Evolutionary conservation across 2,329 filamentous ascomycete species (phyloP).

Genomic region (Penicillium psychrosexuale): DNA sequence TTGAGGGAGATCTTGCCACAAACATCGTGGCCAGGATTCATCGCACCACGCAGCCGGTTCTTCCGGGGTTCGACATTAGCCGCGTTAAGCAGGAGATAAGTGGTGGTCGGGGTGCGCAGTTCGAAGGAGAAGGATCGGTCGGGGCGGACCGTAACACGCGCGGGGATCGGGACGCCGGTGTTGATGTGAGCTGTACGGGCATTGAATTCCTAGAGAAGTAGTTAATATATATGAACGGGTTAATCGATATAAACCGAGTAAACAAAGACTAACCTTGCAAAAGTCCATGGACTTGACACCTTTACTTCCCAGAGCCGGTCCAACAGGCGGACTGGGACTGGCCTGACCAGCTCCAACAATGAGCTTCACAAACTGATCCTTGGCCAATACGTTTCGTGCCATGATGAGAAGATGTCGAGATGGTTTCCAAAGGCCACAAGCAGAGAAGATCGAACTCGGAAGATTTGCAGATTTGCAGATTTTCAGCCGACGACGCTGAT

Average conservation of each 20-base stretch:
- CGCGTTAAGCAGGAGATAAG: conserved; percentile 80
- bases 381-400: conserved; percentile 51
- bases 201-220: conserved; percentile 79
- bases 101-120: conserved; percentile 88
- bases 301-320: conserved; percentile 92
- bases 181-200: conserved; percentile 83
- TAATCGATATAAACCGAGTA: background rate
- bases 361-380: conserved; percentile 85
- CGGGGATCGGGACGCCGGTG: conserved; percentile 80
- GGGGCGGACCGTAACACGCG: conserved; percentile 84
- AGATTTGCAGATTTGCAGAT: conserved; percentile 17
- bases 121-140: conserved; percentile 94
- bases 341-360: conserved; percentile 96
- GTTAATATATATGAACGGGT: background rate
- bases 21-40: conserved; percentile 69
- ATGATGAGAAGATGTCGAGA: conserved; percentile 35
- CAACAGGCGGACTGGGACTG: conserved; percentile 89
- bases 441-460: conserved; percentile 8
- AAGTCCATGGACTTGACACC: conserved; percentile 99
- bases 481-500: conserved; percentile 20
- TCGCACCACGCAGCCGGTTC: conserved; percentile 71
- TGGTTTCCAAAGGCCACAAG: background rate
- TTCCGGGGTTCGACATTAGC: conserved; percentile 70
- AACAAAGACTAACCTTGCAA: conserved; percentile 69
- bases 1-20: conserved; percentile 89